These are phyloP conservation scores for Oryza meyeriana DNA, from an alignment of 176 grass and related monocot genomes.

Conservation along the genomic window DNA sequence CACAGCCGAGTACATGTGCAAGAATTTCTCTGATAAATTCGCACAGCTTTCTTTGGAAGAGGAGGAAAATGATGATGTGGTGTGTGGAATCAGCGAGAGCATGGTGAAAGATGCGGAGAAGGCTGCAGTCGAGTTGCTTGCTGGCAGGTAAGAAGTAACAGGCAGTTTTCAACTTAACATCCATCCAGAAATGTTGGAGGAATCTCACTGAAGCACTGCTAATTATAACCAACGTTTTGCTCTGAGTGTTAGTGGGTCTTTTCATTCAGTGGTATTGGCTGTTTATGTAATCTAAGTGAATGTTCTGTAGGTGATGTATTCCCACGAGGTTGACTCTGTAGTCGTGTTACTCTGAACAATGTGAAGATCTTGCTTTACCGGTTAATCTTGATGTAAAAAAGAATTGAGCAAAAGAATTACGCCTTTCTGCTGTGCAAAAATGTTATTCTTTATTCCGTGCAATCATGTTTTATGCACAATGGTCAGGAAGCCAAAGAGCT, in stretches of 20 bases:
- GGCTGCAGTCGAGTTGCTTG: slow-evolving; percentile 71
- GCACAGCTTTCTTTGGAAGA: slow-evolving; percentile 24
- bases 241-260: neutral
- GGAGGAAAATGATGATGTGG: slow-evolving; percentile 5
- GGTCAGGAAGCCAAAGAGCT: neutral
- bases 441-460: neutral
- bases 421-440: neutral
- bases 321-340: neutral
- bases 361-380: neutral
- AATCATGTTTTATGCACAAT: neutral
- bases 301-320: neutral
- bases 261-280: neutral
- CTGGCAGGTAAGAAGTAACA: slow-evolving; percentile 43
- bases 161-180: neutral
- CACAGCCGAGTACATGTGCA: neutral
- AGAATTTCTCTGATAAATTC: neutral
- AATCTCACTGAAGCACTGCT: neutral
- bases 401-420: neutral
- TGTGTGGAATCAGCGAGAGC: slow-evolving; percentile 47
- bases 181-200: neutral
- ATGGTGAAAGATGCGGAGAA: slow-evolving; percentile 49
- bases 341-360: neutral
- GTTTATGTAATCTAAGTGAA: neutral
- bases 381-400: neutral
- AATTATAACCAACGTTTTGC: neutral